Conservation (phyloP, 148 eudicot species). For the Silene conica region DNA sequence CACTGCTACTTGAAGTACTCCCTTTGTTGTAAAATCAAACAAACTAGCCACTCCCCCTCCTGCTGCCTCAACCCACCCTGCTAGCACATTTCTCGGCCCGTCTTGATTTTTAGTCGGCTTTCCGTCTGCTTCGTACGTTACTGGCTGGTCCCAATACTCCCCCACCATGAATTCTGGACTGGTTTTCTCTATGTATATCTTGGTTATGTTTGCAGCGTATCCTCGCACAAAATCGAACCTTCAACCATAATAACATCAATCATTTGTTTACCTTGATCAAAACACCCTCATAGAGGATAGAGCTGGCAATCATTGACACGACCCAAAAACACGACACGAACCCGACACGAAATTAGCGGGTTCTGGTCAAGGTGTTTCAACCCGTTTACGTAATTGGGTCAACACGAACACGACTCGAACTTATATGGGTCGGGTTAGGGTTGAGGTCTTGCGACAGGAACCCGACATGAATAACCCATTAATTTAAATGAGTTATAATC, state of each 20-base stretch:
- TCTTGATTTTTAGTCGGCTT: slow-evolving; percentile 18
- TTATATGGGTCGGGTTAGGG: too few relatives aligned
- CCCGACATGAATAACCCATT: too few relatives aligned
- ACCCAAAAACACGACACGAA: too few relatives aligned
- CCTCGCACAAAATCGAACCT: slow-evolving; percentile 69
- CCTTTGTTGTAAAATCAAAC: slow-evolving; percentile 26
- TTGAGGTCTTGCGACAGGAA: too few relatives aligned
- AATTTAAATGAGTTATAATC: too few relatives aligned
- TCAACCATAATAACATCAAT: slow-evolving; percentile 31
- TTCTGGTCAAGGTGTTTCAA: too few relatives aligned
- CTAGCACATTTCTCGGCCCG: slow-evolving; percentile 14
- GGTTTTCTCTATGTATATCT: slow-evolving; percentile 15
- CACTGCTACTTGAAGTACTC: slow-evolving; percentile 18
- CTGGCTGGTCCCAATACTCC: slow-evolving; percentile 15
- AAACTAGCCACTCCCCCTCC: slow-evolving; percentile 12
- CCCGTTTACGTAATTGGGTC: too few relatives aligned
- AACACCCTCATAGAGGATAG: too few relatives aligned
- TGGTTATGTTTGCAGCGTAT: slow-evolving; percentile 30
- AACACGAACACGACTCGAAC: too few relatives aligned
- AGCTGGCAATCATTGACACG: too few relatives aligned
- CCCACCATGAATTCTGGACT: slow-evolving; percentile 17
- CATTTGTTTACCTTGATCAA: too few relatives aligned
- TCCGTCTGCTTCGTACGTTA: slow-evolving; percentile 7
- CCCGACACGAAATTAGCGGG: too few relatives aligned
- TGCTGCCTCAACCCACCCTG: slow-evolving; percentile 7